Evolutionary conservation across 2,329 filamentous ascomycete species (phyloP).

Genomic region (Trichoderma sp.): DNA sequence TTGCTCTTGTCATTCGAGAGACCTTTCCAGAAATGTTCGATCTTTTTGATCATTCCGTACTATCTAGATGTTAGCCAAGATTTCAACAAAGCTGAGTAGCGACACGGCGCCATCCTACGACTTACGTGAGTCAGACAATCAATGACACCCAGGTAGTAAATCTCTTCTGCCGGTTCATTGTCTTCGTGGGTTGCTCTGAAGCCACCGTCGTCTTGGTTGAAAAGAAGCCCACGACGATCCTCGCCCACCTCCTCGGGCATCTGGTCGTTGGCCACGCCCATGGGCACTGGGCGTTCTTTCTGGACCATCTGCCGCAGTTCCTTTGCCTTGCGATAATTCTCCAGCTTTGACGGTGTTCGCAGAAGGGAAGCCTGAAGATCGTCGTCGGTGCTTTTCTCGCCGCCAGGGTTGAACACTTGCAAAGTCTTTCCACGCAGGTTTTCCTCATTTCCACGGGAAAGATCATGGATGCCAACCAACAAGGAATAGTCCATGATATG

Average conservation of each 20-base stretch:
- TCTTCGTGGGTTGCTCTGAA: constrained; percentile 92
- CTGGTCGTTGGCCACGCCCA: constrained; percentile 75
- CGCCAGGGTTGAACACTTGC: constrained; percentile 89
- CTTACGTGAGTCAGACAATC: constrained; percentile 95
- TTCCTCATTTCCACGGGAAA: constrained; percentile 88
- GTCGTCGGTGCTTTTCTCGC: constrained; percentile 57
- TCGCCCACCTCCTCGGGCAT: constrained; percentile 90
- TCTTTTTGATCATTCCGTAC: constrained; percentile 93
- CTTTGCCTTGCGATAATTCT: constrained; percentile 85
- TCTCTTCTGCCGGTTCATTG: constrained; percentile 78
- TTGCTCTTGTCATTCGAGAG: constrained; percentile 77
- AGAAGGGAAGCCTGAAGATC: constrained; percentile 67
- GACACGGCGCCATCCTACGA: constrained; percentile 26
- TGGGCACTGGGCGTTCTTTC: constrained; percentile 87
- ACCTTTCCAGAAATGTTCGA: constrained; percentile 97
- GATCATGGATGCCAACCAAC: constrained; percentile 88
- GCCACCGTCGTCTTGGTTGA: constrained; percentile 92
- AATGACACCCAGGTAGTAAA: constrained; percentile 98
- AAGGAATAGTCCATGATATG: constrained; percentile 99
- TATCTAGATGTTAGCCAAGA: constrained; percentile 39
- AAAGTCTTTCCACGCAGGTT: constrained; percentile 87
- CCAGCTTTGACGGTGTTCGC: constrained; percentile 89
- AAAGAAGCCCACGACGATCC: constrained; percentile 70
- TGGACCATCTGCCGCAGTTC: constrained; percentile 92
- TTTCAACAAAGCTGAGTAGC: neutral